Percentiles rank a stretch among this genome's conserved stretches.
These are phyloP conservation scores for Tephrocybe sp. DNA, from an alignment of 768 basidiomycete species.

Conservation along the genomic window DNA sequence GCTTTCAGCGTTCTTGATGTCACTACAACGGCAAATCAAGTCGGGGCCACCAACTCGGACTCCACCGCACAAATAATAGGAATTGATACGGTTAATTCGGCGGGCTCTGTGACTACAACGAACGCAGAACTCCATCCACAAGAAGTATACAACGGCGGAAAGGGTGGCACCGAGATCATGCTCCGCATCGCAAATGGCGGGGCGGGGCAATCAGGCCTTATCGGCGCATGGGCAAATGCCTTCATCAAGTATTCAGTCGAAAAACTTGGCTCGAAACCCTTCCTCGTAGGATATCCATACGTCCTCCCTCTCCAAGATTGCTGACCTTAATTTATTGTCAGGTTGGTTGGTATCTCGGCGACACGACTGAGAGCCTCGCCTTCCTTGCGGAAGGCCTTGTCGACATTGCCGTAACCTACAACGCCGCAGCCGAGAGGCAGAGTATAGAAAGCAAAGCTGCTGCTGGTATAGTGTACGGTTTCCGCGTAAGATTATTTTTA, in stretches of 20 bases:
- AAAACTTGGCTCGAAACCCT: conserved; percentile 27
- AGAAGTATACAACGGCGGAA: conserved; percentile 42
- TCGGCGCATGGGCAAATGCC: conserved; percentile 45
- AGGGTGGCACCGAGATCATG: conserved; percentile 28
- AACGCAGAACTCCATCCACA: conserved; percentile 5
- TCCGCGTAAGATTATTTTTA: conserved; percentile 35
- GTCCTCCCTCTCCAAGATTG: neutral
- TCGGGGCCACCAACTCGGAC: too few relatives aligned
- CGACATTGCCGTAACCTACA: conserved; percentile 55
- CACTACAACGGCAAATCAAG: too few relatives aligned
- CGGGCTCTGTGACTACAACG: neutral
- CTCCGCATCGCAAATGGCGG: conserved; percentile 51
- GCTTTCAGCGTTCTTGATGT: too few relatives aligned
- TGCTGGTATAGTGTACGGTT: conserved; percentile 38
- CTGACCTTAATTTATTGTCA: conserved; percentile 22
- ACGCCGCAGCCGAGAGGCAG: conserved; percentile 47
- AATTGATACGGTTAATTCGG: too few relatives aligned
- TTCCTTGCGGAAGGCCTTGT: conserved; percentile 41
- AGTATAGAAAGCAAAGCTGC: conserved; percentile 29
- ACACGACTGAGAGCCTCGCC: conserved; percentile 51
- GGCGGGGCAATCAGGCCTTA: conserved; percentile 50
- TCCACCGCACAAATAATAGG: too few relatives aligned
- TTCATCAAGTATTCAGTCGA: conserved; percentile 42
- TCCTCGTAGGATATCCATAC: conserved; percentile 19
- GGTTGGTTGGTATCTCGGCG: conserved; percentile 60